These are phyloP conservation scores for Tulasnella calospora DNA, from an alignment of 768 basidiomycete species.

Conservation along the genomic window DNA sequence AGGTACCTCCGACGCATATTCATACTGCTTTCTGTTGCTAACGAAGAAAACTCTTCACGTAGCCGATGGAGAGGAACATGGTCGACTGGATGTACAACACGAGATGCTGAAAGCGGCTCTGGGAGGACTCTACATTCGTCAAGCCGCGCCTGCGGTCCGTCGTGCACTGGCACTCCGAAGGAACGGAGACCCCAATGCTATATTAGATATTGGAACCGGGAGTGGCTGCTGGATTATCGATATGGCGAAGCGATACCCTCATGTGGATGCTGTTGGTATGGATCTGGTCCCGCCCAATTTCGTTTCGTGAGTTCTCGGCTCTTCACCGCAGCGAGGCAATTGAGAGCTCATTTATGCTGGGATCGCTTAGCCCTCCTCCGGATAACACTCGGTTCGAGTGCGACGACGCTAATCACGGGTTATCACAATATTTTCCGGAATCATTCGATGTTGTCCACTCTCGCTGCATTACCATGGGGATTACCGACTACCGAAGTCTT, in stretches of 20 bases:
- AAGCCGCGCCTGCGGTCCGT: background rate
- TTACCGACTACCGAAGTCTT: slow-evolving; percentile 7
- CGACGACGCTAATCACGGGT: slow-evolving; percentile 11
- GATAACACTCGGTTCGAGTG: slow-evolving; percentile 10
- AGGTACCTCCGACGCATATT: background rate
- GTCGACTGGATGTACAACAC: slow-evolving; percentile 8
- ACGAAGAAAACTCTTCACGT: no score
- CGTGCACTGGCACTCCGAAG: background rate
- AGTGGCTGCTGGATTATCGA: slow-evolving; percentile 6
- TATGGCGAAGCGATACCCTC: slow-evolving; percentile 11
- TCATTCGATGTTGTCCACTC: slow-evolving; percentile 12
- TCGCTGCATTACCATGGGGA: slow-evolving; percentile 4
- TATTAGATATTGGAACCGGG: slow-evolving; percentile 16
- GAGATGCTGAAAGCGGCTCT: background rate
- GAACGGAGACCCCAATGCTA: background rate
- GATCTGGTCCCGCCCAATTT: slow-evolving; percentile 2
- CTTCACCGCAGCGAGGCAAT: background rate
- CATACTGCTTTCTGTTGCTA: background rate
- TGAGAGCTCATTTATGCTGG: background rate
- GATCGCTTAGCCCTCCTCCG: background rate
- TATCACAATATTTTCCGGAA: background rate
- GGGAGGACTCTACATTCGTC: background rate
- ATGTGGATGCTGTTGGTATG: slow-evolving; percentile 1
- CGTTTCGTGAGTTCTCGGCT: background rate
- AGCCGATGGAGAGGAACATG: slow-evolving; percentile 15